A percentile compares a stretch with the other conserved stretches of the same genome.
phyloP scores from a whole-genome alignment of 805 yeast species.

The Candida nonsorbophila region DNA sequence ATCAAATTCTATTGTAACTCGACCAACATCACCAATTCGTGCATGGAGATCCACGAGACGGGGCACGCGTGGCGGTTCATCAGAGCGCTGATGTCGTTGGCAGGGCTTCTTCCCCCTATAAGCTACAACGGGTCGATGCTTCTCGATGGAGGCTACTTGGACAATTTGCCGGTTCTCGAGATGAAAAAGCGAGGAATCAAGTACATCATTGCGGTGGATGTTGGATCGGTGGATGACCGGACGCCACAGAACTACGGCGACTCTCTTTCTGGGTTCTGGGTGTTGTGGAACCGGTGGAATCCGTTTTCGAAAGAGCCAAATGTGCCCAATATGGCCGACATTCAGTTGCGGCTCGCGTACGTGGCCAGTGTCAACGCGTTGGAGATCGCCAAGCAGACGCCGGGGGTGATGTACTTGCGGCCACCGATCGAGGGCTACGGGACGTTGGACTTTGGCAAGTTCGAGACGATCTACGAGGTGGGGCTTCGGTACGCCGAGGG shows the following conservation, averaged over 20 bases:
- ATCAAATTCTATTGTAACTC: slow-evolving; percentile 82
- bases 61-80: slow-evolving; percentile 96
- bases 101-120: slow-evolving; percentile 86
- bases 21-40: slow-evolving; percentile 89
- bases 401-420: slow-evolving; percentile 81
- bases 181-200: slow-evolving; percentile 89
- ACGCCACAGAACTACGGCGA: slow-evolving; percentile 91
- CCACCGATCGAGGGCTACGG: slow-evolving; percentile 94
- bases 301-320: slow-evolving; percentile 85
- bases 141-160: slow-evolving; percentile 94
- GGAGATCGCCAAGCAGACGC: slow-evolving; percentile 76
- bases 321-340: slow-evolving; percentile 92
- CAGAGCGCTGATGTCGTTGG: slow-evolving; percentile 94
- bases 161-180: slow-evolving; percentile 86
- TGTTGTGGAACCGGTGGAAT: slow-evolving; percentile 77
- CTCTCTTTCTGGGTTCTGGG: slow-evolving; percentile 90
- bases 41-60: slow-evolving; percentile 88
- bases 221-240: slow-evolving; percentile 90
- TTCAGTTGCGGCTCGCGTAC: slow-evolving; percentile 87
- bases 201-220: slow-evolving; percentile 87
- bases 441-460: slow-evolving; percentile 86
- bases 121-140: slow-evolving; percentile 90
- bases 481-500: slow-evolving; percentile 72
- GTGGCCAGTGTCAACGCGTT: slow-evolving; percentile 93
- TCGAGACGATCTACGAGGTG: slow-evolving; percentile 80